Base-by-base conservation (phyloP, 495 filamentous ascomycete genomes). In the Chaetomium cochliodes region DNA sequence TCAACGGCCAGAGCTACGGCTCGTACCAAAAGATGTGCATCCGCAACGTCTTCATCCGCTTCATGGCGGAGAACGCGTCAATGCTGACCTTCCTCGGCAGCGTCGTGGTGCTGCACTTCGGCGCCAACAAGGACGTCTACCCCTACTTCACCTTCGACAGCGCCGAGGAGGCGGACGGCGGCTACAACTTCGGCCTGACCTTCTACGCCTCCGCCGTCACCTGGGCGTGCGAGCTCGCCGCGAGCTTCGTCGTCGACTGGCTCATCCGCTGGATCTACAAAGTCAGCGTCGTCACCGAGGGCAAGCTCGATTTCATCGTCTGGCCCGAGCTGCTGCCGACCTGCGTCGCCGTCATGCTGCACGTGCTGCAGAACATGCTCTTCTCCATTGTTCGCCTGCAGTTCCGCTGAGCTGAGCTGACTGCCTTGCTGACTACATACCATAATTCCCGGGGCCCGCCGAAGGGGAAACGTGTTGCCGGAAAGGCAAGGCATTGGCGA, bases 291-390 rank as follows among this genome's bases (percentile, higher is more conserved):
- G 85, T 83, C 44, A 77, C 79, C 25, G 85, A 87, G 72, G 86
- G 84, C 23, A 82, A 81, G 61, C 75, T 82, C 50, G 86, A 88
- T 70, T 76, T 88, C 65, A 78, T 78, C 12, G 81, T 80, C 58
- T 87, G 84, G 79, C 85, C 86, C 9, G 86, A 87, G 76, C 68
- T 88, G 60, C 70, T 88, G 54, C 85, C 85, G 12, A 87, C 85
- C 37, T 81, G 81, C 47, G 78, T 87, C 25, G 83, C 82, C 11
- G 85, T 87, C 16, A 82, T 83, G 75, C 75, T 88, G 68, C 86
- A 88, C 65, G 86, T 88, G 28, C 69, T 87, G 72, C 85, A 87
- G 74, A 88, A 87, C 66, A 88, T 88, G 86, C 58, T 88, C 23
- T 86, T 88, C 67, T 82, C 82, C 23, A 87, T 88, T 67, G 81